Evolutionary conservation across 2,329 filamentous ascomycete genomes (phyloP).

Genomic region (Paecilomyces sp.): DNA sequence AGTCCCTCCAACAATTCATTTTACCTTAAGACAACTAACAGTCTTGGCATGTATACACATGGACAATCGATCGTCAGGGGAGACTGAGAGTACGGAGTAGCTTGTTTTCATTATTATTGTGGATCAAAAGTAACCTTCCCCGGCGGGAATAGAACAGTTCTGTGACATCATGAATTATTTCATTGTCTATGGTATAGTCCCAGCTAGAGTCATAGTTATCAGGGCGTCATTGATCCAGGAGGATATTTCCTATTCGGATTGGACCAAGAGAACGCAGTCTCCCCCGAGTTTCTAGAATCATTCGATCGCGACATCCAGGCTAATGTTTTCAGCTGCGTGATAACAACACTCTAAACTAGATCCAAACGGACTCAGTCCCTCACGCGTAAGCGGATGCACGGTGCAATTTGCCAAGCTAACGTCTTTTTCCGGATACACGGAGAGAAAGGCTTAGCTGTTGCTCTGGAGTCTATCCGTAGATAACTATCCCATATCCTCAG

Average conservation of each 20-base stretch:
- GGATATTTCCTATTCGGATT: no score
- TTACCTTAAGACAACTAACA: neutral
- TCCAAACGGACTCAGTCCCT: neutral
- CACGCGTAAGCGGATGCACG: neutral
- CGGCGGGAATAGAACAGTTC: neutral
- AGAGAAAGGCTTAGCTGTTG: neutral
- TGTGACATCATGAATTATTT: neutral
- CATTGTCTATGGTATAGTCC: neutral
- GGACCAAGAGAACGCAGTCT: no score
- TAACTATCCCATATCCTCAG: neutral
- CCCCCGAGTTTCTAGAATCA: no score
- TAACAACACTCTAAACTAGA: neutral
- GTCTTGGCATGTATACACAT: neutral
- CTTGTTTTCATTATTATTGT: neutral
- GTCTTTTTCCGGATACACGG: neutral
- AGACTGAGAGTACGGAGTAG: neutral
- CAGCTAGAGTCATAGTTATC: no score
- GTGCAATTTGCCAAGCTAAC: neutral
- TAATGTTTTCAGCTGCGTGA: neutral
- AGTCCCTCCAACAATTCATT: neutral
- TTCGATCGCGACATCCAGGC: neutral
- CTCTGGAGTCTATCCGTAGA: no score
- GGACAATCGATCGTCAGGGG: neutral
- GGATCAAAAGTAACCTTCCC: neutral
- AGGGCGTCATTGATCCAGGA: no score